These are phyloP conservation scores for Trebouxia sp. DNA, from an alignment of 139 green algal genomes.

Conservation along the genomic window DNA sequence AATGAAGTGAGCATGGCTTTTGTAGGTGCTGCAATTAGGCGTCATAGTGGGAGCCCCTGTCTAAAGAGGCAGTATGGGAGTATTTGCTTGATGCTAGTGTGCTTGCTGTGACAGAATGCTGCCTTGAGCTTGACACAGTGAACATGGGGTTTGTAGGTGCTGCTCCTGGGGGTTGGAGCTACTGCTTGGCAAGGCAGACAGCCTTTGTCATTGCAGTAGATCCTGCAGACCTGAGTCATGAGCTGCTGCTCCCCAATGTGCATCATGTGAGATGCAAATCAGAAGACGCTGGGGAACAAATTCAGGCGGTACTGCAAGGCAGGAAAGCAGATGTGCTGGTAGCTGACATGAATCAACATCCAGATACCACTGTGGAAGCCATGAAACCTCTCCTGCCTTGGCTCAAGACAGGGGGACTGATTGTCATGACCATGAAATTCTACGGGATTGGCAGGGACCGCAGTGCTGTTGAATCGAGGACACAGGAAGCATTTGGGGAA, in stretches of 20 bases:
- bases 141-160: not conserved
- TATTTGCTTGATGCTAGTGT: too few relatives aligned
- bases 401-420: not conserved
- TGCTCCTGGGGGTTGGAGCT: conserved; percentile 17
- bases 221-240: conserved; percentile 5
- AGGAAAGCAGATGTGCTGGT: conserved; percentile 16
- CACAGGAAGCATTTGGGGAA: not conserved
- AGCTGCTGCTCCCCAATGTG: conserved; percentile 6
- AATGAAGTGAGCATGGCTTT: too few relatives aligned
- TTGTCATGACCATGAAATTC: conserved; percentile 32
- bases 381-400: conserved; percentile 20
- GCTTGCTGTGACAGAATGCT: too few relatives aligned
- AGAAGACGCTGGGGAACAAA: not conserved
- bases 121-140: too few relatives aligned
- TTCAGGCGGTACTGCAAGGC: not conserved
- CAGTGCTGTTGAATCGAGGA: not conserved
- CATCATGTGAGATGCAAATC: not conserved
- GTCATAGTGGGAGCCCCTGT: too few relatives aligned
- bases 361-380: not conserved
- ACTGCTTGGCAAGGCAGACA: not conserved
- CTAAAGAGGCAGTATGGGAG: too few relatives aligned
- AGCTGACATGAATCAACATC: conserved; percentile 31
- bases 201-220: not conserved
- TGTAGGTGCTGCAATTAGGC: too few relatives aligned
- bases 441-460: conserved; percentile 19